Percentiles rank a stretch among this genome's conserved stretches.
Conservation (phyloP, 495 filamentous ascomycete genomes). For the Elaphomyces granulatus region DNA sequence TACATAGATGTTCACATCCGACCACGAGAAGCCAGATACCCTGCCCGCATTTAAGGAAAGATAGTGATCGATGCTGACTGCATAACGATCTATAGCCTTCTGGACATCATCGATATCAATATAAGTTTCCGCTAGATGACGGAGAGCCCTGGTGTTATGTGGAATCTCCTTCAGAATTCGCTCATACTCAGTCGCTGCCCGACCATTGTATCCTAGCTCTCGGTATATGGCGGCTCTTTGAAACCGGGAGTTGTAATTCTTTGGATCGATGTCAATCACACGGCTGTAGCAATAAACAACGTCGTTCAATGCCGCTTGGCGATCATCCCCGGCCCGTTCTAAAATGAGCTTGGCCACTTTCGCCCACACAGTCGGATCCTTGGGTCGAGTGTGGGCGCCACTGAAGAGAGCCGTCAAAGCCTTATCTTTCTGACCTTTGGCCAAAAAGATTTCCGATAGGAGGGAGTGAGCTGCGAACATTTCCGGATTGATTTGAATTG, state of each 20-base stretch:
- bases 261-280: slow-evolving; percentile 47
- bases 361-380: slow-evolving; percentile 52
- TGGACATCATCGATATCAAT: slow-evolving; percentile 43
- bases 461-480: slow-evolving; percentile 66
- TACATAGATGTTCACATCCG: slow-evolving; percentile 67
- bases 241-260: slow-evolving; percentile 42
- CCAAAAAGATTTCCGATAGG: slow-evolving; percentile 55
- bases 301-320: slow-evolving; percentile 35
- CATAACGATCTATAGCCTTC: slow-evolving; percentile 46
- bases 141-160: slow-evolving; percentile 44
- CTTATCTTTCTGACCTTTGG: slow-evolving; percentile 51
- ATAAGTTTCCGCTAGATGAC: slow-evolving; percentile 49
- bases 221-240: slow-evolving; percentile 44
- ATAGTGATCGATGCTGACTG: slow-evolving; percentile 41
- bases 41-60: slow-evolving; percentile 33
- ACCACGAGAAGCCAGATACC: slow-evolving; percentile 54
- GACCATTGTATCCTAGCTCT: slow-evolving; percentile 40
- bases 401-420: slow-evolving; percentile 52
- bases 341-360: slow-evolving; percentile 51
- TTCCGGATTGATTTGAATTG: slow-evolving; percentile 71
- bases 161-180: slow-evolving; percentile 43
- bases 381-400: slow-evolving; percentile 58
- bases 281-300: slow-evolving; percentile 56
- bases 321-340: slow-evolving; percentile 41
- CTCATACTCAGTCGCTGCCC: slow-evolving; percentile 49